These are phyloP conservation scores for Carex parvula DNA, from an alignment of 176 grass and related monocot genomes.

Conservation along the genomic window DNA sequence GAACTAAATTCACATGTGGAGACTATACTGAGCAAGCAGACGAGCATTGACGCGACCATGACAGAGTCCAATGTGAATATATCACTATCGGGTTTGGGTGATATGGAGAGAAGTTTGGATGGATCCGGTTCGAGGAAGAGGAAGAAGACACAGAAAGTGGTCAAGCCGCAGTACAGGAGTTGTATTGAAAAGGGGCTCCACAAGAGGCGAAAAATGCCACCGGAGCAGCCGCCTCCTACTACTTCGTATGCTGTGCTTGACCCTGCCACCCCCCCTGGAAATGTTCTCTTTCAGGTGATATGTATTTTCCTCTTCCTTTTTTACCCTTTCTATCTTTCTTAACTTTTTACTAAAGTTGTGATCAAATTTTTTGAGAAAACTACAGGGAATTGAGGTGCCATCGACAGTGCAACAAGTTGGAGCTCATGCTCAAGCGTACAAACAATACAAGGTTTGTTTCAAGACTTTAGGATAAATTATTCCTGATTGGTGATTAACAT, in stretches of 20 bases:
- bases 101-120: constrained; percentile 31
- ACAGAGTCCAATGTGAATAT: constrained; percentile 33
- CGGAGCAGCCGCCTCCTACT: constrained; percentile 29
- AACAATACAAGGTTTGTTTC: constrained; percentile 36
- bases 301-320: constrained; percentile 5
- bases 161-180: constrained; percentile 33
- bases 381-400: constrained; percentile 25
- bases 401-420: constrained; percentile 22
- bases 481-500: neutral
- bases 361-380: neutral
- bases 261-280: constrained; percentile 35
- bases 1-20: constrained; percentile 47
- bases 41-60: constrained; percentile 33
- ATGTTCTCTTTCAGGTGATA: constrained; percentile 47
- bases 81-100: constrained; percentile 42
- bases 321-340: neutral
- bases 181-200: constrained; percentile 37
- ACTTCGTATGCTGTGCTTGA: constrained; percentile 31
- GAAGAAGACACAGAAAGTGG: constrained; percentile 31
- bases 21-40: constrained; percentile 52
- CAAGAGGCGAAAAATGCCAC: constrained; percentile 34
- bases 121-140: constrained; percentile 22
- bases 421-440: constrained; percentile 35
- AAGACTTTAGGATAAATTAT: neutral
- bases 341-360: constrained; percentile 13